Percentiles rank a stretch among this genome's conserved stretches.
These are phyloP conservation scores for Citrullus colocynthis DNA, from an alignment of 306 rosid genomes.

Conservation along the genomic window DNA sequence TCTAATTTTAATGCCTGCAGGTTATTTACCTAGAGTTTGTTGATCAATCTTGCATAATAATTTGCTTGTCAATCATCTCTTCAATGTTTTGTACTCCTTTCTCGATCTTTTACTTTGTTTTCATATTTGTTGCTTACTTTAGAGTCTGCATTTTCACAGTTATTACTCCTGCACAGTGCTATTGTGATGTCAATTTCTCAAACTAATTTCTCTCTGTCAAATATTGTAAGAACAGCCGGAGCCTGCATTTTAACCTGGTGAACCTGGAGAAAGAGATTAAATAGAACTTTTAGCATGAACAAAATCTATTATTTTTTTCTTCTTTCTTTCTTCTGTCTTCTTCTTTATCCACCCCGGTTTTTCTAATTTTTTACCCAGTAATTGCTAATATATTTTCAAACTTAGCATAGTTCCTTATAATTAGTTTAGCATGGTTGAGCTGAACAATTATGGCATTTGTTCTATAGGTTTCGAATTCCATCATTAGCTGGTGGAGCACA, in stretches of 20 bases:
- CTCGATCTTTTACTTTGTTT: background rate
- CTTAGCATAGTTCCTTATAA: background rate
- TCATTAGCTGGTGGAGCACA: constrained; percentile 57
- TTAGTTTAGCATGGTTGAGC: background rate
- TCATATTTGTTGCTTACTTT: background rate
- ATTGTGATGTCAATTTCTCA: background rate
- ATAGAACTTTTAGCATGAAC: background rate
- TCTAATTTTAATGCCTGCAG: background rate
- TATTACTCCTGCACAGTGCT: background rate
- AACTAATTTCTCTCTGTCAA: background rate
- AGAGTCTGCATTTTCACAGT: background rate
- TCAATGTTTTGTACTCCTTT: background rate
- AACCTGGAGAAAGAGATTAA: background rate
- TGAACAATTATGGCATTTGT: background rate
- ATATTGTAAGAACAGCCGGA: background rate
- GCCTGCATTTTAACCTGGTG: background rate
- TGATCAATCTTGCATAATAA: background rate
- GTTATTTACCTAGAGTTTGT: background rate
- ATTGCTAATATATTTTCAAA: background rate
- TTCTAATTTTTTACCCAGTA: background rate
- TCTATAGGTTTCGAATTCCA: constrained; percentile 60
- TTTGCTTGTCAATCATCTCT: background rate
- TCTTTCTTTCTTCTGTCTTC: background rate
- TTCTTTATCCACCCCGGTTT: background rate
- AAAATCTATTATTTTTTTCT: background rate